phyloP scores from a whole-genome alignment of 495 filamentous ascomycete species.

The Astrothelium macrocarpum region DNA sequence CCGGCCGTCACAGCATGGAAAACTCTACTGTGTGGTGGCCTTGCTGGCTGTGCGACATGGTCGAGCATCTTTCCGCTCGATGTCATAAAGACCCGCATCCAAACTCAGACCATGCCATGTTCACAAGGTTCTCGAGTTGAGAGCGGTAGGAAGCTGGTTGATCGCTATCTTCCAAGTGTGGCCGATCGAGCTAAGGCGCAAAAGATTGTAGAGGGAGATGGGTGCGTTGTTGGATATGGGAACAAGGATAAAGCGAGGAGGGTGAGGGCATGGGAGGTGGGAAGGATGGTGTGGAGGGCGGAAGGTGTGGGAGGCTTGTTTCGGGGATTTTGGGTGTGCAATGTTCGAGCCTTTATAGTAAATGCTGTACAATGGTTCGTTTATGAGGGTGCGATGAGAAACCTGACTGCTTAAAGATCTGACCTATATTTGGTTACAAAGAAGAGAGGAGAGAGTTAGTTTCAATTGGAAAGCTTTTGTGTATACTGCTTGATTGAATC shows the following conservation, averaged over 20 bases:
- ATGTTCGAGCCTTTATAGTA: conserved; percentile 72
- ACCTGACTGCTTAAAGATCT: not conserved
- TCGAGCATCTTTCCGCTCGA: conserved; percentile 79
- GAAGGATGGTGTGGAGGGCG: conserved; percentile 50
- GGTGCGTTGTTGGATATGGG: too few relatives aligned
- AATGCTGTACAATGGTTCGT: conserved; percentile 76
- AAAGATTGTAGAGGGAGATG: too few relatives aligned
- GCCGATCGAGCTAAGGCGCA: too few relatives aligned
- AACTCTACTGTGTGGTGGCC: conserved; percentile 68
- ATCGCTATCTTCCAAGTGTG: too few relatives aligned
- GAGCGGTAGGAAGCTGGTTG: too few relatives aligned
- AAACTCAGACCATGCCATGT: conserved; percentile 35
- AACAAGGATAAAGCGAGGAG: too few relatives aligned
- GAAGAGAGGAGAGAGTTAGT: not conserved
- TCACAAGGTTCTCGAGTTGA: too few relatives aligned
- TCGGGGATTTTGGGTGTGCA: conserved; percentile 67
- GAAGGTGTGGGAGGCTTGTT: conserved; percentile 66
- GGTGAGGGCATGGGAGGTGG: conserved; percentile 27
- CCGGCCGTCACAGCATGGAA: conserved; percentile 45
- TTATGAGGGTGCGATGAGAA: conserved; percentile 70
- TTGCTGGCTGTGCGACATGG: conserved; percentile 81
- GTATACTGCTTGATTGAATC: too few relatives aligned
- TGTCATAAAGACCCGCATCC: conserved; percentile 79
- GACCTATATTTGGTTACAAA: not conserved
- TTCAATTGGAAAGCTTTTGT: not conserved